phyloP scores from a whole-genome alignment of 768 basidiomycete species.

The Leccinum longicurvipes region DNA sequence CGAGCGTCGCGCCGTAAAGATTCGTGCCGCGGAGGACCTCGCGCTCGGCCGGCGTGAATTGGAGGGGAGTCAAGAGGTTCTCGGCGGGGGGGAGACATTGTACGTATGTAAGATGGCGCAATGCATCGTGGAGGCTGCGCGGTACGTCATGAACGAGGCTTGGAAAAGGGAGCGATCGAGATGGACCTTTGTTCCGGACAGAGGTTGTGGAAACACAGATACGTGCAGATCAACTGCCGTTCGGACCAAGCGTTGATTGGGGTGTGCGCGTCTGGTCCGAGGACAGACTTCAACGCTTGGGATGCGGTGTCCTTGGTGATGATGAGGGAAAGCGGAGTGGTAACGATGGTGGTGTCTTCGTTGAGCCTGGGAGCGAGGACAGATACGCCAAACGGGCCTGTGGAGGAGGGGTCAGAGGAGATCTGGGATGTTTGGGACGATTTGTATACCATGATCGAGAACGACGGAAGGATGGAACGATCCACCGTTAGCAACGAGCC shows the following conservation, averaged over 20 bases:
- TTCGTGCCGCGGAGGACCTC: conserved; percentile 75
- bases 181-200: conserved; percentile 35
- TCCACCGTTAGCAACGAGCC: too few relatives aligned
- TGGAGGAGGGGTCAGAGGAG: conserved; percentile 6
- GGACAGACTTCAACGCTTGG: conserved; percentile 40
- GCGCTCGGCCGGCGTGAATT: conserved; percentile 64
- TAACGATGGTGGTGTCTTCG: conserved; percentile 53
- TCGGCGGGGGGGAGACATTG: conserved; percentile 56
- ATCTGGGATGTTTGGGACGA: conserved; percentile 36
- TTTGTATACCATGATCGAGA: conserved; percentile 37
- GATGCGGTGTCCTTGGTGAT: conserved; percentile 54
- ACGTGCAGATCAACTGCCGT: conserved; percentile 65
- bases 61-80: conserved; percentile 66
- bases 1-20: conserved; percentile 70
- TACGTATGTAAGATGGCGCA: conserved; percentile 59
- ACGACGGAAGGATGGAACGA: conserved; percentile 47
- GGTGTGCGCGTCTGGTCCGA: conserved; percentile 25
- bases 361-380: conserved; percentile 50
- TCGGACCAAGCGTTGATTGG: conserved; percentile 44
- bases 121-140: conserved; percentile 14
- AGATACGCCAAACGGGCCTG: conserved; percentile 46
- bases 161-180: background rate
- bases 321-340: conserved; percentile 63
- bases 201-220: conserved; percentile 65
- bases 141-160: conserved; percentile 1